These are phyloP conservation scores for Fusarium tricinctum DNA, from an alignment of 2,329 filamentous ascomycete genomes.

Conservation along the genomic window DNA sequence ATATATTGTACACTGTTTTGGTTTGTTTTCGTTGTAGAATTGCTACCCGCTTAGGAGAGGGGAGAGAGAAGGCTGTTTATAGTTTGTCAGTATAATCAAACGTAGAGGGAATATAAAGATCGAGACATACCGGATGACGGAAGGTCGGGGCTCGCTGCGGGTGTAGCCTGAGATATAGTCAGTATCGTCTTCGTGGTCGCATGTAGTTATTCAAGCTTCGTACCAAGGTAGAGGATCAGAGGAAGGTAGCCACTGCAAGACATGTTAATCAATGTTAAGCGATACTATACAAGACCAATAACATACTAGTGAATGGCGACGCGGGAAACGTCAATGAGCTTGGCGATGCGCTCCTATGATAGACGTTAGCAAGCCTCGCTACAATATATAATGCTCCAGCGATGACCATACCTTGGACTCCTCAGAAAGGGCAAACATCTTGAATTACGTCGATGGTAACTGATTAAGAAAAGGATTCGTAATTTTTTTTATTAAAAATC, in stretches of 20 bases:
- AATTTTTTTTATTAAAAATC: not conserved
- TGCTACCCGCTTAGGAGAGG: slow-evolving; percentile 65
- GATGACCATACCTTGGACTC: slow-evolving; percentile 84
- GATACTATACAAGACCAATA: slow-evolving; percentile 50
- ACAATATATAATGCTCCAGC: slow-evolving; percentile 7
- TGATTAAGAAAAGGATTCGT: slow-evolving; percentile 8
- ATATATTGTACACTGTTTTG: slow-evolving; percentile 48
- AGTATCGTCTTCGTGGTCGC: slow-evolving; percentile 42
- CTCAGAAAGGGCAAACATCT: slow-evolving; percentile 83
- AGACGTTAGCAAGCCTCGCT: slow-evolving; percentile 28
- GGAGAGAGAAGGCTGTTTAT: slow-evolving; percentile 71
- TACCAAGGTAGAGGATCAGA: slow-evolving; percentile 96
- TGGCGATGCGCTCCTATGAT: slow-evolving; percentile 92
- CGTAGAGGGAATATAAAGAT: not conserved
- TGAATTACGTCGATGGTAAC: slow-evolving; percentile 44
- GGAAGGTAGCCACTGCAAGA: slow-evolving; percentile 87
- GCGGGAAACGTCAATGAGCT: slow-evolving; percentile 94
- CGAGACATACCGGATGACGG: slow-evolving; percentile 68
- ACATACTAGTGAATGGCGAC: slow-evolving; percentile 95
- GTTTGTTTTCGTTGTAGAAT: slow-evolving; percentile 22
- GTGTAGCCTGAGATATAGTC: slow-evolving; percentile 79
- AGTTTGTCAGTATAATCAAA: slow-evolving; percentile 37
- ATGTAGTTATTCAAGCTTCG: slow-evolving; percentile 48
- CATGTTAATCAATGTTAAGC: slow-evolving; percentile 54
- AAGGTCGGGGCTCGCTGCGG: slow-evolving; percentile 90